Conservation (phyloP, 2,329 filamentous ascomycete species). For the Dothiorella sarmentorum region DNA sequence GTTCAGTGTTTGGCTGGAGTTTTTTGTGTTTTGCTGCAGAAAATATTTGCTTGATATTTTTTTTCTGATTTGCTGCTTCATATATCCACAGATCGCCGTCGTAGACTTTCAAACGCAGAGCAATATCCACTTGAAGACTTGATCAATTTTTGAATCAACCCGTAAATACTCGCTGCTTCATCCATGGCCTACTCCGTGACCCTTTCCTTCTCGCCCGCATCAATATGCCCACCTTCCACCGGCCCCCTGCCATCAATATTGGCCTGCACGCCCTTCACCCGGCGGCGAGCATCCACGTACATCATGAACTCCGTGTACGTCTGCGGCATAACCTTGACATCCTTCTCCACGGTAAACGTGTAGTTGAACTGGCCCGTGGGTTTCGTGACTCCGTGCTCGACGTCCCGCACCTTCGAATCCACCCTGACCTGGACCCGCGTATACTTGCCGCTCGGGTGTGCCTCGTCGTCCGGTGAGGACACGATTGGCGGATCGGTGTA, state of each 20-base stretch:
- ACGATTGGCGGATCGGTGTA: conserved; percentile 64
- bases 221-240: conserved; percentile 1
- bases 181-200: conserved; percentile 28
- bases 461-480: conserved; percentile 34
- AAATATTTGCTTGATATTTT: background rate
- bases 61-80: background rate
- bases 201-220: conserved; percentile 25
- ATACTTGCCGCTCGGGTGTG: conserved; percentile 33
- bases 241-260: conserved; percentile 29
- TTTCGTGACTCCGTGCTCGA: conserved; percentile 65
- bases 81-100: conserved; percentile 8
- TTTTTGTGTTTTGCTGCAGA: background rate
- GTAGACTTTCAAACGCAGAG: background rate
- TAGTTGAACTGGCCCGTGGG: conserved; percentile 75
- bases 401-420: conserved; percentile 67
- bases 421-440: conserved; percentile 68
- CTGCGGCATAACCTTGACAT: conserved; percentile 63
- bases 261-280: conserved; percentile 52
- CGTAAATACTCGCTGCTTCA: background rate
- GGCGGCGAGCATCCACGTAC: conserved; percentile 59
- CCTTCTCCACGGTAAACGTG: conserved; percentile 64
- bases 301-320: conserved; percentile 64
- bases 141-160: too few species aligned
- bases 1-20: background rate
- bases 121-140: too few species aligned